Evolutionary conservation across 2,329 filamentous ascomycete genomes (phyloP), one percentile per base, ranked within the genome.

Genomic region (Penicillium sp.): DNA sequence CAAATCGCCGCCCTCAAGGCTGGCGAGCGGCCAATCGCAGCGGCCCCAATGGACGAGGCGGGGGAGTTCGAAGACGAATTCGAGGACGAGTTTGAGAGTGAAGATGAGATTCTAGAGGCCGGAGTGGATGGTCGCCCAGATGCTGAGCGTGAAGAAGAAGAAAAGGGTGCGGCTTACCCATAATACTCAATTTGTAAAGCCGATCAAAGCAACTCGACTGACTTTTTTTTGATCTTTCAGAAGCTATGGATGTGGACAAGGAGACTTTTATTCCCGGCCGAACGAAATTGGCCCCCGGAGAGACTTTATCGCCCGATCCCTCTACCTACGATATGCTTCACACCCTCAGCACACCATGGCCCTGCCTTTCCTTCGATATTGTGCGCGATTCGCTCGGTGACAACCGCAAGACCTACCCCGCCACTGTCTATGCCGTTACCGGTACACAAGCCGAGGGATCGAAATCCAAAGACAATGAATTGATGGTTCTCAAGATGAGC

Each of bases 261-360:
- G 87, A 89, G 72, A 96, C 91, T 38, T 99, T 97, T 75, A 97
- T 99, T 67, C 91, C 96, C 62, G 94, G 94, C 60, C 85, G 94
- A 67, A 91, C 91, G 73, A 93, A 94, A 78, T 83, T 97, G 60
- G 90, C 91, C 61, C 87, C 91, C 11, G 93, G 91, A 65, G 91
- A 97, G 79, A 92, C 91, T 5, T 83, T 99, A 53, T 86, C 91
- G 3, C 93, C 94, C 13, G 94, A 99, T 75, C 81, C 90, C 55
- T 90, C 89, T n/a, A 93, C 93, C 6, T 99, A 99, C 78, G 89
- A 97, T 72, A 95, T 99, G 91, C 85, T 99, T 56, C 94, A 99
- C 79, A 91, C 86, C 58, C 83, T 99, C 60, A 94, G 89, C 74
- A 92, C 92, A 7, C 91, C 91, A 1, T 99, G 94, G 94, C 94